Evolutionary conservation across 768 basidiomycete species (phyloP).

Genomic region (Kwoniella bestiolae): DNA sequence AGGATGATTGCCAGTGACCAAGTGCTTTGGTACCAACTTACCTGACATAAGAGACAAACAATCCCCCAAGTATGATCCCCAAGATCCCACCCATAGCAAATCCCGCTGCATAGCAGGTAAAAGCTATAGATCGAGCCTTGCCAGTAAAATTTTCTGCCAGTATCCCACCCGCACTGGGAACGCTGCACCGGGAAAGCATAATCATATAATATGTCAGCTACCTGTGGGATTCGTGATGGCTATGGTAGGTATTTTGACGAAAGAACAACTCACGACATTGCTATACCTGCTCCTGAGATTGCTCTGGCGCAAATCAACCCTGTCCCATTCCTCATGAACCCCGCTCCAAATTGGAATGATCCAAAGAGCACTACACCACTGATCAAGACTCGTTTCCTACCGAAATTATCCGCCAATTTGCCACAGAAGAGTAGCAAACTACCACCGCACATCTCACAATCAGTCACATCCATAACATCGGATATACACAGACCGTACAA

Average conservation of each 20-base stretch:
- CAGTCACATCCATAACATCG: too few relatives aligned
- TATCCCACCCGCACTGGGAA: constrained; percentile 66
- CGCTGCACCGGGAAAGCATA: neutral
- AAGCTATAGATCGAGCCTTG: constrained; percentile 71
- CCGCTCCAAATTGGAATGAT: constrained; percentile 63
- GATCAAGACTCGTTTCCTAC: constrained; percentile 72
- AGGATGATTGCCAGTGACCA: too few relatives aligned
- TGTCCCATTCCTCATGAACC: constrained; percentile 60
- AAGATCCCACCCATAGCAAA: constrained; percentile 78
- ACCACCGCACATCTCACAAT: too few relatives aligned
- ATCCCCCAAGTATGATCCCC: constrained; percentile 71
- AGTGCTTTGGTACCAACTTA: constrained; percentile 50
- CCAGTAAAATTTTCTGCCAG: constrained; percentile 80
- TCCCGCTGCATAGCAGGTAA: constrained; percentile 81
- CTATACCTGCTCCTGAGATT: constrained; percentile 75
- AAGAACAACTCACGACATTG: constrained; percentile 64
- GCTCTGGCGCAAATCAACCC: constrained; percentile 74
- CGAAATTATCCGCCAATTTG: constrained; percentile 60
- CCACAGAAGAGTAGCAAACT: constrained; percentile 43
- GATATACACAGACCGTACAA: too few relatives aligned
- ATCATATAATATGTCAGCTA: too few relatives aligned
- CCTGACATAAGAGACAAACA: constrained; percentile 66
- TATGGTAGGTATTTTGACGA: too few relatives aligned
- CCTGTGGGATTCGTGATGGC: too few relatives aligned
- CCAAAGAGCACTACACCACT: constrained; percentile 65